A percentile compares a stretch with the other conserved stretches of the same genome.
Conservation (phyloP, 2,329 filamentous ascomycete genomes). For the Seiridium unicorne region DNA sequence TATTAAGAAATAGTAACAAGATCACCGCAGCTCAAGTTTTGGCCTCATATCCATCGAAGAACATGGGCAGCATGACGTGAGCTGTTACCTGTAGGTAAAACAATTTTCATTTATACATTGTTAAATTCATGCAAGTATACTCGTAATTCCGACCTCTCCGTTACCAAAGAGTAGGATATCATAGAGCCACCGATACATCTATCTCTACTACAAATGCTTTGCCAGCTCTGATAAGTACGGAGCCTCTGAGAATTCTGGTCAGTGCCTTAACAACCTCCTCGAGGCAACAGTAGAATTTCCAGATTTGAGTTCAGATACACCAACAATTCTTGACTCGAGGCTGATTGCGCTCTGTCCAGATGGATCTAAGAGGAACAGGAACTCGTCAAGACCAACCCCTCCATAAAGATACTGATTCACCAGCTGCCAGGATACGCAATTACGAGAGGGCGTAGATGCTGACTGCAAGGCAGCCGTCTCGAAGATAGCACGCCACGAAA, state of each 20-base stretch:
- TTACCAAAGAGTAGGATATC: too few species aligned
- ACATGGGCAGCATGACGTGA: too few species aligned
- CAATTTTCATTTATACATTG: too few species aligned
- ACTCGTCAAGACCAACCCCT: background rate
- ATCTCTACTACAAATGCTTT: too few species aligned
- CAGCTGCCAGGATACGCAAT: background rate
- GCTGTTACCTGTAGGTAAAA: too few species aligned
- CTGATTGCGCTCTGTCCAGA: background rate
- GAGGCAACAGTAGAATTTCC: background rate
- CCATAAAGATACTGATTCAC: background rate
- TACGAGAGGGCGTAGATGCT: background rate
- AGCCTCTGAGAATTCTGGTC: background rate
- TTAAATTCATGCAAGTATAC: too few species aligned
- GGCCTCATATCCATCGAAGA: too few species aligned
- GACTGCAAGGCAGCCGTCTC: background rate
- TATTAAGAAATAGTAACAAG: too few species aligned
- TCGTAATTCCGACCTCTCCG: too few species aligned
- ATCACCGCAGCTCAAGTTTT: too few species aligned
- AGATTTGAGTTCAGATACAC: background rate
- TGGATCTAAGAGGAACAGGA: background rate
- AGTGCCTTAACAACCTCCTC: background rate
- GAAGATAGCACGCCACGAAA: background rate
- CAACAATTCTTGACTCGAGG: background rate
- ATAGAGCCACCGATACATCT: too few species aligned
- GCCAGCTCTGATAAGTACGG: background rate